Evolutionary conservation across 208 protist genomes (phyloP).

Genomic region (Acanthamoeba triangularis): DNA sequence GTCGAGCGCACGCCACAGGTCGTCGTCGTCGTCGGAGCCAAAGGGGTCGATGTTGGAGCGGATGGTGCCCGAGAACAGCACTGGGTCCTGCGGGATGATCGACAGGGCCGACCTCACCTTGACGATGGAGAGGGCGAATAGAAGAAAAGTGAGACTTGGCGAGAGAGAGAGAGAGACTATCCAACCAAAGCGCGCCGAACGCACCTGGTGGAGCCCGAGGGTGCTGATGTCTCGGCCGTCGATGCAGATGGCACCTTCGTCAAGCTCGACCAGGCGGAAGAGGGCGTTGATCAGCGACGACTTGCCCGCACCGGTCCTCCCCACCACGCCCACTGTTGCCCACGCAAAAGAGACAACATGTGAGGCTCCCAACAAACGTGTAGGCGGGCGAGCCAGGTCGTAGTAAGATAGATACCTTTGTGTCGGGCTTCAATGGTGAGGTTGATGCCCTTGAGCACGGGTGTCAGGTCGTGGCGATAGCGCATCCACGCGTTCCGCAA

Average conservation of each 20-base stretch:
- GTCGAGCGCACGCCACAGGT: conserved; percentile 87
- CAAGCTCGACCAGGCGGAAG: conserved; percentile 86
- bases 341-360: background rate
- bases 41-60: conserved; percentile 66
- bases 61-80: conserved; percentile 87
- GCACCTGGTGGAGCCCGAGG: conserved; percentile 81
- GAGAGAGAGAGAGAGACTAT: no score
- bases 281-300: conserved; percentile 60
- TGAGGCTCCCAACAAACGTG: background rate
- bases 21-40: background rate
- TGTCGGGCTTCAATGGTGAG: conserved; percentile 4
- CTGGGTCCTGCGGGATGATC: conserved; percentile 85
- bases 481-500: conserved; percentile 37
- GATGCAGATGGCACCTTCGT: conserved; percentile 88
- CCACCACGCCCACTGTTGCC: conserved; percentile 71
- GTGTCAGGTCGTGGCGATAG: background rate
- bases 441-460: conserved; percentile 44
- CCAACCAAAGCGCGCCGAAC: no score
- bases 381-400: no score
- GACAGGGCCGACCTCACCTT: conserved; percentile 80
- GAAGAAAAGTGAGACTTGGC: no score
- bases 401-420: conserved; percentile 43
- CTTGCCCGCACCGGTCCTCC: conserved; percentile 70
- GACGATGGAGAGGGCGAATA: no score
- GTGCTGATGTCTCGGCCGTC: conserved; percentile 88